Percentiles rank a stretch among this genome's conserved stretches.
These are phyloP conservation scores for Pythium aphanidermatum DNA, from an alignment of 352 stramenopile species.

Conservation along the genomic window DNA sequence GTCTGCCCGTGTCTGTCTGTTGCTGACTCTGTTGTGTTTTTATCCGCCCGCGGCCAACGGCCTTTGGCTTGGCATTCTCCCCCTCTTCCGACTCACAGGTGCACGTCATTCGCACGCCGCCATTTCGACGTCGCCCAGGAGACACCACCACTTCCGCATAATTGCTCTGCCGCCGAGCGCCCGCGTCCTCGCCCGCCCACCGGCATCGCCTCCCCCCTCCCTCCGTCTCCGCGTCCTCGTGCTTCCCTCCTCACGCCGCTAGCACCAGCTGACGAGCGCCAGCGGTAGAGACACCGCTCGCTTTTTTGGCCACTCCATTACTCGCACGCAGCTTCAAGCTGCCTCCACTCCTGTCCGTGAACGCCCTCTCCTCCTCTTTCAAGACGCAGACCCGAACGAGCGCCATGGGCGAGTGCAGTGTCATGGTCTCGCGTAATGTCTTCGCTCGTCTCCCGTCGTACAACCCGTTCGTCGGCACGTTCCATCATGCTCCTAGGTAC, in stretches of 20 bases:
- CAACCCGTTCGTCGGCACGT: constrained; percentile 87
- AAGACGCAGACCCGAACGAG: background rate
- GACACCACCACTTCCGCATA: no score
- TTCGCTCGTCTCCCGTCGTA: constrained; percentile 82
- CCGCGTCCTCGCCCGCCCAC: no score
- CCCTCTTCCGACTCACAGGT: constrained; percentile 4
- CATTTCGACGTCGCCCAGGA: constrained; percentile 3
- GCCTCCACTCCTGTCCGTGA: no score
- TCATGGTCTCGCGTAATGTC: constrained; percentile 53
- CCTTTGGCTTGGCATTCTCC: background rate
- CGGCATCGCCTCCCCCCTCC: no score
- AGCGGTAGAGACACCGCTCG: no score
- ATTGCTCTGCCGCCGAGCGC: no score
- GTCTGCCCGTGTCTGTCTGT: constrained; percentile 1
- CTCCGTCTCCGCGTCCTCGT: no score
- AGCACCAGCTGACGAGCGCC: no score
- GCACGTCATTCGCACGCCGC: constrained; percentile 15
- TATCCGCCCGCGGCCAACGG: constrained; percentile 7
- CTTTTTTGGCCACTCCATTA: no score
- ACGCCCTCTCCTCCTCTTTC: background rate
- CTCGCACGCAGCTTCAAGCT: no score
- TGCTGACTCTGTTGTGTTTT: constrained; percentile 16
- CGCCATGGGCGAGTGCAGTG: constrained; percentile 28
- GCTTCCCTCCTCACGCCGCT: no score
- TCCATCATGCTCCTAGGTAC: constrained; percentile 86